A percentile compares a stretch with the other conserved stretches of the same genome.
Evolutionary conservation across 345 rosid species (phyloP).

Genomic region (Atalantia buxifolia): DNA sequence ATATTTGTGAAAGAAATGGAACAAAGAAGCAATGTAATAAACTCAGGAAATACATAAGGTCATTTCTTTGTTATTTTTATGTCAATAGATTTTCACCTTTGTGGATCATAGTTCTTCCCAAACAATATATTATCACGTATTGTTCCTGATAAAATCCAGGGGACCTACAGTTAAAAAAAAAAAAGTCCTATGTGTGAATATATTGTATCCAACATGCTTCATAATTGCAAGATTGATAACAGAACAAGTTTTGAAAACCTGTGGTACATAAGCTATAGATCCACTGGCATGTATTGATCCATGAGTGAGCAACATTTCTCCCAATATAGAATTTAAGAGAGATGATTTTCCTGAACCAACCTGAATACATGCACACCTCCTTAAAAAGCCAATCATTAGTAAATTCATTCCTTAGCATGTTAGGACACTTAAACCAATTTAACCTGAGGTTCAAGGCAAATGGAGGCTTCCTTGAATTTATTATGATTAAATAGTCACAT

Average conservation of each 20-base stretch:
- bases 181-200: slow-evolving; percentile 12
- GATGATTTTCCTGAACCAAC: slow-evolving; percentile 98
- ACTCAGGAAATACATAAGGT: not conserved
- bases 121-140: slow-evolving; percentile 71
- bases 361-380: slow-evolving; percentile 35
- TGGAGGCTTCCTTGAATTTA: not conserved
- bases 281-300: slow-evolving; percentile 61
- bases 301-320: slow-evolving; percentile 58
- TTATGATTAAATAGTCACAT: not conserved
- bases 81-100: slow-evolving; percentile 43
- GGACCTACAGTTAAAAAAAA: slow-evolving; percentile 49
- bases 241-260: slow-evolving; percentile 45
- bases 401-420: not conserved
- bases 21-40: not conserved
- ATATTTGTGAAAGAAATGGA: not conserved
- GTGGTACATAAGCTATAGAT: slow-evolving; percentile 80
- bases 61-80: slow-evolving; percentile 2
- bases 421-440: not conserved
- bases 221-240: slow-evolving; percentile 6
- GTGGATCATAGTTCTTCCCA: slow-evolving; percentile 56
- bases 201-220: slow-evolving; percentile 11
- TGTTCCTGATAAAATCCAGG: slow-evolving; percentile 93
- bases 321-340: slow-evolving; percentile 64
- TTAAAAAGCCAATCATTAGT: not conserved
- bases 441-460: not conserved